Conservation (phyloP, 1,284 basidiomycete genomes). For the Phlebopus sp. region DNA sequence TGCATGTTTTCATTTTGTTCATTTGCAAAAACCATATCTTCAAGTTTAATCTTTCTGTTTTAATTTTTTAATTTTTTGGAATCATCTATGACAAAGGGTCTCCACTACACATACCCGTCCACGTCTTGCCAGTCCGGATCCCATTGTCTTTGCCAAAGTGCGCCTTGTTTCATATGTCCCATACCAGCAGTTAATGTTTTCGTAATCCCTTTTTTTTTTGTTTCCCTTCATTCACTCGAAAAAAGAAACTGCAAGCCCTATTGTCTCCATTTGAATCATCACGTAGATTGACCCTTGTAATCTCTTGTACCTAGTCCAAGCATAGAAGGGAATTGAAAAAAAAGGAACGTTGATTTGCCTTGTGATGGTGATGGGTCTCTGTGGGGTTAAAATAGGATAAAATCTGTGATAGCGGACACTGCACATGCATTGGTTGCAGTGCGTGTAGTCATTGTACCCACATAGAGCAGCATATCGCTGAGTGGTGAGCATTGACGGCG, state of each 20-base stretch:
- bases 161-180: too few relatives aligned
- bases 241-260: not conserved
- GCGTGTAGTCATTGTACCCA: too few relatives aligned
- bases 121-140: not conserved
- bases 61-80: slow-evolving; percentile 18
- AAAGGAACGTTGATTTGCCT: too few relatives aligned
- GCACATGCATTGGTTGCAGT: too few relatives aligned
- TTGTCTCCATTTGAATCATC: not conserved
- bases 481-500: too few relatives aligned
- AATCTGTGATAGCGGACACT: too few relatives aligned
- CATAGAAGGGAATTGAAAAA: too few relatives aligned
- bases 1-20: slow-evolving; percentile 3
- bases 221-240: not conserved
- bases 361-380: too few relatives aligned
- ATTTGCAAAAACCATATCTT: slow-evolving; percentile 1
- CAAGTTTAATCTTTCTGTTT: slow-evolving; percentile 6
- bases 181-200: not conserved
- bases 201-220: not conserved
- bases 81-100: slow-evolving; percentile 20
- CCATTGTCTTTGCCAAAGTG: too few relatives aligned
- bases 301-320: too few relatives aligned
- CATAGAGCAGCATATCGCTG: too few relatives aligned
- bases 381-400: too few relatives aligned
- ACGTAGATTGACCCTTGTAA: not conserved
- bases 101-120: not conserved